Evolutionary conservation across 495 filamentous ascomycete genomes (phyloP), one percentile per base, ranked within the genome.

Genomic region (Penicillium antarcticum): DNA sequence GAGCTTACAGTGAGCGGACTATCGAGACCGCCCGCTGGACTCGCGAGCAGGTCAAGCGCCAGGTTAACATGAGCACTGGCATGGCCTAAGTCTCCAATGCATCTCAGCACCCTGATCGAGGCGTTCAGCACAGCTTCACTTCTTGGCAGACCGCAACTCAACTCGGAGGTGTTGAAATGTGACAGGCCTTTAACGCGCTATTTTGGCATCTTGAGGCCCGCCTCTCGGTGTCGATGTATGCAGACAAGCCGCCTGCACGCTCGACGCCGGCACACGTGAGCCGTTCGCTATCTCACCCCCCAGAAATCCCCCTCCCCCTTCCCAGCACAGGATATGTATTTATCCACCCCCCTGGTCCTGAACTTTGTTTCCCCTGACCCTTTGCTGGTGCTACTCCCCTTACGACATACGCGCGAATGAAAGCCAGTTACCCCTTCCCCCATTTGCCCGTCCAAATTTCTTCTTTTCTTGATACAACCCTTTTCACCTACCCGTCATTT

Each of bases 1-100:
- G 87, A 29, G 90, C 96, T 6, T 96, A 87, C 74, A 76, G 81
- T 60, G 36, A 76, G 14, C 88, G 91, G 43, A 97, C 94, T 5
- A 85, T 90, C 52, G 91, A 97, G 24, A 97, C 92, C 16, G 94
- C 94, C 60, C 87, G 94, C 43, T 98, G 94, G 94, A 91, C 94
- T 51, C 86, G 94, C 33, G 95, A 97, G 75, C 91, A 96, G 63
- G 91, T 97, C 64, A 96, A 96, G 79, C 85, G 89, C 55, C 94
- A 98, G 68, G 81, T 87, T 45, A 79, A 72, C 66, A 35, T 77
- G 59, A 58, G 66, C 23, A 67, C 69, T 52, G 62, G 63, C 18
- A 72, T 73, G 71, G 60, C 71, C 18, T 75, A 72, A 55, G 39
- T 11, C 9, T 19, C 29, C 18, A 31, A 16, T 4, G 21, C 37